Conservation (phyloP, 805 yeast genomes). For the Candida yuanshanica region DNA sequence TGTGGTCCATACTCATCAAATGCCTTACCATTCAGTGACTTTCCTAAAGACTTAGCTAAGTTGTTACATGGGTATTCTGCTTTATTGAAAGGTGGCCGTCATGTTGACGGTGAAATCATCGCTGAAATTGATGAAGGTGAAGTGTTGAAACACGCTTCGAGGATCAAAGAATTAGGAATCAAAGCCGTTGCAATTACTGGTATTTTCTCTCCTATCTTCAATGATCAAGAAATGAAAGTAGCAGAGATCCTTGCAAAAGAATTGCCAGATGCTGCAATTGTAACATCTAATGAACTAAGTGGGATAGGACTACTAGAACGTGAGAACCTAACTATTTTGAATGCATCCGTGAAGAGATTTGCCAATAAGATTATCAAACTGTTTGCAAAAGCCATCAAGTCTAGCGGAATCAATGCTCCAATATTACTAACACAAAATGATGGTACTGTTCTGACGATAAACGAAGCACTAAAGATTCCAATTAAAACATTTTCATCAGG, state of each 20-base stretch:
- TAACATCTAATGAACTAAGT: slow-evolving; percentile 35
- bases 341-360: slow-evolving; percentile 39
- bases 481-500: slow-evolving; percentile 44
- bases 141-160: slow-evolving; percentile 24
- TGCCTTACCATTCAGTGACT: slow-evolving; percentile 38
- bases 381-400: slow-evolving; percentile 32
- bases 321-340: slow-evolving; percentile 42
- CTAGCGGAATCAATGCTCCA: slow-evolving; percentile 33
- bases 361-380: slow-evolving; percentile 36
- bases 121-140: slow-evolving; percentile 28
- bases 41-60: slow-evolving; percentile 33
- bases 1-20: slow-evolving; percentile 37
- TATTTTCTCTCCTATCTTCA: slow-evolving; percentile 34
- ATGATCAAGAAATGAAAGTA: slow-evolving; percentile 33
- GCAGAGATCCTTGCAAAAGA: slow-evolving; percentile 29
- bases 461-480: slow-evolving; percentile 36
- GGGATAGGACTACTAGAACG: slow-evolving; percentile 41
- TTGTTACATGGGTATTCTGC: slow-evolving; percentile 33
- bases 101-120: slow-evolving; percentile 38
- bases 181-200: slow-evolving; percentile 36
- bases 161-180: slow-evolving; percentile 30
- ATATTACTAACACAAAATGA: slow-evolving; percentile 42
- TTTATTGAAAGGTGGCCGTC: slow-evolving; percentile 35
- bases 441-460: slow-evolving; percentile 38
- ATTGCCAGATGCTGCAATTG: slow-evolving; percentile 30